These are phyloP conservation scores for Aspergillus japonicus DNA, from an alignment of 2,329 filamentous ascomycete genomes.

Conservation along the genomic window DNA sequence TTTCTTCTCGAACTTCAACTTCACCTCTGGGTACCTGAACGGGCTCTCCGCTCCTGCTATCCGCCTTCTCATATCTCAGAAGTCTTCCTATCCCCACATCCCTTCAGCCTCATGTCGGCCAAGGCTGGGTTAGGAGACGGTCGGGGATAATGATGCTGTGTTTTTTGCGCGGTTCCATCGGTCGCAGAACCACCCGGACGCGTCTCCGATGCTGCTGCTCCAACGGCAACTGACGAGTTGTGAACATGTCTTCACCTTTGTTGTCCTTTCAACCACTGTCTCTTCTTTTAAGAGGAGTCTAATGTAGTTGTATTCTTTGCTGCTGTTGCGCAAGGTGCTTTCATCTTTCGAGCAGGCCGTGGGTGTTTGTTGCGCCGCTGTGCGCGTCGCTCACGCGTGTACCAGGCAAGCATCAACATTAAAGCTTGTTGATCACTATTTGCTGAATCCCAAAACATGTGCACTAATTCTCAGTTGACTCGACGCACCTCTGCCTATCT, in stretches of 20 bases:
- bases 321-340: neutral
- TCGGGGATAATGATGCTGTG: conserved; percentile 17
- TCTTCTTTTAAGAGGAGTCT: neutral
- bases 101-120: conserved; percentile 9
- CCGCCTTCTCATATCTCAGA: conserved; percentile 9
- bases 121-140: conserved; percentile 12
- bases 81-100: conserved; percentile 7
- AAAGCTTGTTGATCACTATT: neutral
- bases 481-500: neutral
- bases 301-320: neutral
- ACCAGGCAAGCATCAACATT: conserved; percentile 2
- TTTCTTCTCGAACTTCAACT: conserved; percentile 18
- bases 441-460: neutral
- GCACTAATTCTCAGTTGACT: neutral
- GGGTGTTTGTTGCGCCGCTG: conserved; percentile 17
- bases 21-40: conserved; percentile 10
- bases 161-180: conserved; percentile 23
- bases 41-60: neutral
- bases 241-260: neutral
- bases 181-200: conserved; percentile 30
- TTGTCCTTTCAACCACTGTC: neutral
- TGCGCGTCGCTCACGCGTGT: conserved; percentile 34
- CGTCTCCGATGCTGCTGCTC: conserved; percentile 22
- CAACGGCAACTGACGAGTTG: neutral
- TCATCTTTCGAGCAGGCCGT: conserved; percentile 6